Conservation (phyloP, 495 filamentous ascomycete genomes). For the Cairneyella variabilis region DNA sequence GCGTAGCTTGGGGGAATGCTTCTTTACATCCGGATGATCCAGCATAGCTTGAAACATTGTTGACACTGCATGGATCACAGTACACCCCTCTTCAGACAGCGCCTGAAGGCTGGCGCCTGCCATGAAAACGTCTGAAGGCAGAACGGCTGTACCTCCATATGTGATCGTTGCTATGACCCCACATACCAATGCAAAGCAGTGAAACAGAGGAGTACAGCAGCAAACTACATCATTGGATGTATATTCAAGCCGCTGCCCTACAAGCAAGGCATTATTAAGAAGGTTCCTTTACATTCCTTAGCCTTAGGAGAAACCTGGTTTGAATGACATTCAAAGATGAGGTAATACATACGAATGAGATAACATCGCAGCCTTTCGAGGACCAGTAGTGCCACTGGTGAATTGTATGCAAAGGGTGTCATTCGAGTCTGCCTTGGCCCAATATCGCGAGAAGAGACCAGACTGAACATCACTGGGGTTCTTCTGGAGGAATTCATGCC, state of each 20-base stretch:
- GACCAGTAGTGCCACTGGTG: constrained; percentile 65
- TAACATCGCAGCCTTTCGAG: constrained; percentile 67
- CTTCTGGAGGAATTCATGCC: too few species aligned
- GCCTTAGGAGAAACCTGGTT: too few species aligned
- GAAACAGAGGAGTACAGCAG: constrained; percentile 59
- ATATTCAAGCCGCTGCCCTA: constrained; percentile 34
- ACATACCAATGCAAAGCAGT: constrained; percentile 58
- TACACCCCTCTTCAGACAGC: neutral
- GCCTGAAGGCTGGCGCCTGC: neutral
- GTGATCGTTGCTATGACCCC: constrained; percentile 55
- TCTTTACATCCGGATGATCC: neutral
- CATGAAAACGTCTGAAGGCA: neutral
- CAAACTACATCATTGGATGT: constrained; percentile 60
- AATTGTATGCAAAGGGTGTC: too few species aligned
- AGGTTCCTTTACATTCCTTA: too few species aligned
- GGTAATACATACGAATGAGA: too few species aligned
- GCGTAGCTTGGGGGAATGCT: too few species aligned
- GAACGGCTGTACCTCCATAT: constrained; percentile 19
- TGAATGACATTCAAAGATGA: too few species aligned
- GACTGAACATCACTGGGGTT: too few species aligned
- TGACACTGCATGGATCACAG: neutral
- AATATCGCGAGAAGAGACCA: too few species aligned
- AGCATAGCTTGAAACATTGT: neutral
- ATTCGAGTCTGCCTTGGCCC: too few species aligned
- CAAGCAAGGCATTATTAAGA: neutral